Evolutionary conservation across 768 basidiomycete genomes (phyloP).

Genomic region (Suillus occidentalis): DNA sequence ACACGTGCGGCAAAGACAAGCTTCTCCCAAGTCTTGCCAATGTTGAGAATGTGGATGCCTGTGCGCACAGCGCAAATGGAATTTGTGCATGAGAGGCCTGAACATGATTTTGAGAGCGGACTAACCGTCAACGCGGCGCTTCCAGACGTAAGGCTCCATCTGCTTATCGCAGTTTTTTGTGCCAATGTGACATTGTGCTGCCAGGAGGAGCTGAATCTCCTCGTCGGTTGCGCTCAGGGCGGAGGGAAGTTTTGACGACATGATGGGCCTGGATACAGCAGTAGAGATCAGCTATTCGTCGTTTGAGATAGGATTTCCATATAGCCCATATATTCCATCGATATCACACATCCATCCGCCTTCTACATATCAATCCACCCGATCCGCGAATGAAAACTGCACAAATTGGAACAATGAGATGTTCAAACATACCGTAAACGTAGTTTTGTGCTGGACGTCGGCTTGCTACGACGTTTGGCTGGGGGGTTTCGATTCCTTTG

Average conservation of each 20-base stretch:
- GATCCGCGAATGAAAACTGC: constrained; percentile 13
- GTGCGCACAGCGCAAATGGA: constrained; percentile 10
- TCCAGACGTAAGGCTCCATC: constrained; percentile 98
- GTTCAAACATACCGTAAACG: constrained; percentile 40
- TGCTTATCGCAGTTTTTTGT: constrained; percentile 99
- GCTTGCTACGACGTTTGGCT: constrained; percentile 40
- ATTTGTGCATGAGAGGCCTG: constrained; percentile 15
- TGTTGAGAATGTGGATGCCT: constrained; percentile 97
- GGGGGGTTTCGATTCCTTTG: constrained; percentile 27
- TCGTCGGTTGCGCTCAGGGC: constrained; percentile 93
- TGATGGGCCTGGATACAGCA: constrained; percentile 28
- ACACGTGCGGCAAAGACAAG: constrained; percentile 97
- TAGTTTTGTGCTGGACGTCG: constrained; percentile 41
- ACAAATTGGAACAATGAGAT: constrained; percentile 1
- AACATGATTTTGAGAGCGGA: constrained; percentile 12
- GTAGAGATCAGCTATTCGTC: not conserved
- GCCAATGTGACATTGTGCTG: constrained; percentile 96
- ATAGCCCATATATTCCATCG: constrained; percentile 29
- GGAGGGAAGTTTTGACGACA: constrained; percentile 92
- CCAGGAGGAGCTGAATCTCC: constrained; percentile 92
- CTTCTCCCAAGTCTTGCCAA: constrained; percentile 99
- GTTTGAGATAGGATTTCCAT: constrained; percentile 24
- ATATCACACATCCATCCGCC: constrained; percentile 36
- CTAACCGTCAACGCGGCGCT: constrained; percentile 92
- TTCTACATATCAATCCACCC: constrained; percentile 26